A percentile compares a stretch with the other conserved stretches of the same genome.
Conservation (phyloP, 1,284 basidiomycete species). For the Leccinum pachyderme region DNA sequence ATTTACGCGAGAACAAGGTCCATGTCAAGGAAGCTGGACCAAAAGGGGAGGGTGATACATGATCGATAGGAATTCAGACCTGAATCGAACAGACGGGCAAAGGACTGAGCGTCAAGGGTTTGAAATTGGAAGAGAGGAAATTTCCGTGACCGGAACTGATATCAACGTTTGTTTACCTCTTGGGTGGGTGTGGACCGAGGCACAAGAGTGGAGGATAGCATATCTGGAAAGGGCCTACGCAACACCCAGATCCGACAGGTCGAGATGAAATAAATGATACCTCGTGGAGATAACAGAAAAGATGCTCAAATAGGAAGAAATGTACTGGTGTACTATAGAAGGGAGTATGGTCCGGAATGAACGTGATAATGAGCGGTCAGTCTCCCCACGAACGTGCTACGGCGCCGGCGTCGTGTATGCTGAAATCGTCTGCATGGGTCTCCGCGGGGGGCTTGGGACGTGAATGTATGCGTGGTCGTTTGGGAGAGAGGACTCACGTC, state of each 20-base stretch:
- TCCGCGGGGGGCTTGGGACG: constrained; percentile 12
- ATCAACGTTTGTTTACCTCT: constrained; percentile 2
- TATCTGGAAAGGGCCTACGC: constrained; percentile 29
- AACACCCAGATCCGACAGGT: constrained; percentile 29
- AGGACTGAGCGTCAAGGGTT: constrained; percentile 8
- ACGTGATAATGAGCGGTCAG: constrained; percentile 25
- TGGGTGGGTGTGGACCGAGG: constrained; percentile 5
- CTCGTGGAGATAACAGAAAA: constrained; percentile 37
- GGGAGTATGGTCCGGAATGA: constrained; percentile 31
- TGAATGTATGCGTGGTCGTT: not conserved
- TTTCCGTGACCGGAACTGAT: constrained; percentile 19
- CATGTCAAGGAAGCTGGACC: constrained; percentile 27
- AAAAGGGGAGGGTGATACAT: constrained; percentile 13
- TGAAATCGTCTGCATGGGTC: constrained; percentile 25
- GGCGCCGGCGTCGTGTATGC: constrained; percentile 31
- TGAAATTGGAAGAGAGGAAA: constrained; percentile 26
- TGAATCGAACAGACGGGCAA: not conserved
- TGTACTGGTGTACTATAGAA: constrained; percentile 15
- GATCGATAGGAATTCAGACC: not conserved
- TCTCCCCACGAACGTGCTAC: constrained; percentile 36
- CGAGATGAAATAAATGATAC: constrained; percentile 24
- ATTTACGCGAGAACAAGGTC: constrained; percentile 20
- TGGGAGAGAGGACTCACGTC: constrained; percentile 15
- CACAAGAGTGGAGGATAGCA: constrained; percentile 28
- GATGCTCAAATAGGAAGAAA: constrained; percentile 22